A percentile compares a stretch with the other conserved stretches of the same genome.
These are phyloP conservation scores for Globisporangium recalcitrans DNA, from an alignment of 352 stramenopile genomes.

Conservation along the genomic window DNA sequence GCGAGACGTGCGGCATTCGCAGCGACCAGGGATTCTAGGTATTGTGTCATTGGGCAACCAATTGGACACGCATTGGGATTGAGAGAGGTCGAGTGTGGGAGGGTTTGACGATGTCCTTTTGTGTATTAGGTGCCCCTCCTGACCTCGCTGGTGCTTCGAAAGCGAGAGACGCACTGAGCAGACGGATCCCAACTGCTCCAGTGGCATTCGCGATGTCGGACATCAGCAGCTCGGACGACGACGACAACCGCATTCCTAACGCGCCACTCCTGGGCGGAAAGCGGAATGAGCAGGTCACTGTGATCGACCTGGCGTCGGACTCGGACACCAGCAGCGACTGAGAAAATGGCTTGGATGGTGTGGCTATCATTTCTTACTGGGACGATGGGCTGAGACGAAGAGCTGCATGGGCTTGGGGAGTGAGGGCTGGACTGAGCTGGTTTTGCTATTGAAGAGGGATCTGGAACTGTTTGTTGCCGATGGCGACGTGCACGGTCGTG, in stretches of 20 bases:
- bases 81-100: background rate
- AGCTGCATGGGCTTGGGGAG: too few relatives aligned
- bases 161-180: conserved; percentile 2
- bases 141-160: background rate
- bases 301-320: conserved; percentile 52
- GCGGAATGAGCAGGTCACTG: conserved; percentile 8
- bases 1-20: background rate
- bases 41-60: background rate
- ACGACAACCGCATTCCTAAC: conserved; percentile 3
- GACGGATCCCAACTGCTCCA: conserved; percentile 5
- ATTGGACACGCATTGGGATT: background rate
- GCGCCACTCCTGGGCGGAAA: conserved; percentile 1
- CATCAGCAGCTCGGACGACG: conserved; percentile 17
- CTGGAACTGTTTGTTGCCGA: conserved; percentile 83
- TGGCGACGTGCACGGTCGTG: conserved; percentile 51
- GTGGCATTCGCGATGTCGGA: conserved; percentile 16
- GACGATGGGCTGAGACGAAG: background rate
- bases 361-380: background rate
- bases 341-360: background rate
- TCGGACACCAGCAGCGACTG: conserved; percentile 28
- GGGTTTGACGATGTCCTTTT: background rate
- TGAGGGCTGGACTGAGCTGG: too few relatives aligned
- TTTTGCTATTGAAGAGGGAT: conserved; percentile 44
- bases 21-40: conserved; percentile 9
- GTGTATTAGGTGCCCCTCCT: background rate